Evolutionary conservation across 2,329 filamentous ascomycete genomes (phyloP).

Genomic region (Didymella glomerata): DNA sequence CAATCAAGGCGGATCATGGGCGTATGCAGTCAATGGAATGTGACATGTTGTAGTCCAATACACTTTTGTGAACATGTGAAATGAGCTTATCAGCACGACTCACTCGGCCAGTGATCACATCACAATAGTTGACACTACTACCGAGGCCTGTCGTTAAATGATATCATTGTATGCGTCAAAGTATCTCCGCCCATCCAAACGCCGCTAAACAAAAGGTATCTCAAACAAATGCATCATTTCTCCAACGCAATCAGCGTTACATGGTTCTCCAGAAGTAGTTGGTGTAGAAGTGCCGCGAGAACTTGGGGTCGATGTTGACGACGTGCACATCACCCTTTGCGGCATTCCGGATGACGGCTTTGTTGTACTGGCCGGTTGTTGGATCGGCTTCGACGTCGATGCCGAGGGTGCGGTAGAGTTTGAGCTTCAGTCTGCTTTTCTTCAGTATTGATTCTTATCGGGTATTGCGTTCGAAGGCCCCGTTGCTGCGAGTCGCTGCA

Average conservation of each 20-base stretch:
- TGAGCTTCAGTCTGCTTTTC: conserved; percentile 77
- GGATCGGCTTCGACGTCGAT: conserved; percentile 85
- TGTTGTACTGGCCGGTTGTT: conserved; percentile 79
- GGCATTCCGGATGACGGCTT: conserved; percentile 84
- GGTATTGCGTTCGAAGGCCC: too few relatives aligned
- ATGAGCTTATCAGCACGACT: too few relatives aligned
- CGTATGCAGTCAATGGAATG: conserved; percentile 3
- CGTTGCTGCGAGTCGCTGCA: neutral
- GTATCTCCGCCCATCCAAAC: neutral
- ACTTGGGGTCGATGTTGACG: conserved; percentile 91
- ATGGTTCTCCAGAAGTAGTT: conserved; percentile 96
- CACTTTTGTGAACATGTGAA: neutral
- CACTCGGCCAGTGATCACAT: too few relatives aligned
- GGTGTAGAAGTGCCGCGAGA: conserved; percentile 89
- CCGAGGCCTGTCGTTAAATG: neutral
- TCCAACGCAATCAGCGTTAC: conserved; percentile 49
- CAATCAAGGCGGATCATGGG: too few relatives aligned
- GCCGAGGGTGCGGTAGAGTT: conserved; percentile 88
- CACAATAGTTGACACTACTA: neutral
- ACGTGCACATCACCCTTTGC: conserved; percentile 92
- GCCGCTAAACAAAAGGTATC: conserved; percentile 16
- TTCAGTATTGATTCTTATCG: too few relatives aligned
- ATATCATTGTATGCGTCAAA: neutral
- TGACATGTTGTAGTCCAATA: neutral
- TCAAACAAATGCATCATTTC: neutral